A percentile compares a stretch with the other conserved stretches of the same genome.
phyloP scores from a whole-genome alignment of 2,329 filamentous ascomycete genomes.

The Metarhizium guizhouense region DNA sequence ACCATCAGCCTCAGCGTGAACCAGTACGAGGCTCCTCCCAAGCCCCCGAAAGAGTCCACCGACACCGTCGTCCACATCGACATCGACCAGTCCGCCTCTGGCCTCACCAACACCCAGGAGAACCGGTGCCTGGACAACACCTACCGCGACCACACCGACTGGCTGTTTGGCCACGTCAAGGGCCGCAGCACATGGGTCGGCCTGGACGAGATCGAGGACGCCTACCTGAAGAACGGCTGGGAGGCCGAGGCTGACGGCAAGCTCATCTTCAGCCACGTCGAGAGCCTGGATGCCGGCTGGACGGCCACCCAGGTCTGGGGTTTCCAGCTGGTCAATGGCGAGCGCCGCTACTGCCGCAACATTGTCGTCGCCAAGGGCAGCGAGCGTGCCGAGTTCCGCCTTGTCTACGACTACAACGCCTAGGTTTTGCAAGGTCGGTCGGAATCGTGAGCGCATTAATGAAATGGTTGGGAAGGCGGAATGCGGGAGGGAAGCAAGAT shows the following conservation, averaged over 20 bases:
- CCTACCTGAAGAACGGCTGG: conserved; percentile 50
- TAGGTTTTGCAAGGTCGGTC: conserved; percentile 5
- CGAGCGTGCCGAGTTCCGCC: conserved; percentile 38
- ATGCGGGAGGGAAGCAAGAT: not conserved
- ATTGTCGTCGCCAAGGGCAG: conserved; percentile 42
- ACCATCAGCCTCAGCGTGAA: conserved; percentile 58
- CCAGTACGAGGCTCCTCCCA: conserved; percentile 39
- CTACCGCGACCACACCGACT: conserved; percentile 60
- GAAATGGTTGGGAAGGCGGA: too few species aligned
- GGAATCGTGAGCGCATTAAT: too few species aligned
- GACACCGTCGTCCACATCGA: conserved; percentile 51
- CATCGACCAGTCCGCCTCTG: conserved; percentile 65
- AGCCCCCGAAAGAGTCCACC: conserved; percentile 28
- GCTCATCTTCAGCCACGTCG: conserved; percentile 56
- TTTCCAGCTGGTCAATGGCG: conserved; percentile 44
- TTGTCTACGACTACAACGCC: conserved; percentile 47
- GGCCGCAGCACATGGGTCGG: conserved; percentile 48
- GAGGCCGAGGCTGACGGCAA: conserved; percentile 49
- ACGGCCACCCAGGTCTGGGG: conserved; percentile 51
- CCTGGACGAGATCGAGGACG: conserved; percentile 42
- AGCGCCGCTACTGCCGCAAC: conserved; percentile 44
- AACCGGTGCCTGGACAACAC: conserved; percentile 42
- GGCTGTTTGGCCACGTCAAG: conserved; percentile 66
- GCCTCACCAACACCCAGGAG: conserved; percentile 56
- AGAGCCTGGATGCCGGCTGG: conserved; percentile 44